Base-by-base conservation (phyloP, 495 filamentous ascomycete species). In the Pseudotulostoma volvatum region DNA sequence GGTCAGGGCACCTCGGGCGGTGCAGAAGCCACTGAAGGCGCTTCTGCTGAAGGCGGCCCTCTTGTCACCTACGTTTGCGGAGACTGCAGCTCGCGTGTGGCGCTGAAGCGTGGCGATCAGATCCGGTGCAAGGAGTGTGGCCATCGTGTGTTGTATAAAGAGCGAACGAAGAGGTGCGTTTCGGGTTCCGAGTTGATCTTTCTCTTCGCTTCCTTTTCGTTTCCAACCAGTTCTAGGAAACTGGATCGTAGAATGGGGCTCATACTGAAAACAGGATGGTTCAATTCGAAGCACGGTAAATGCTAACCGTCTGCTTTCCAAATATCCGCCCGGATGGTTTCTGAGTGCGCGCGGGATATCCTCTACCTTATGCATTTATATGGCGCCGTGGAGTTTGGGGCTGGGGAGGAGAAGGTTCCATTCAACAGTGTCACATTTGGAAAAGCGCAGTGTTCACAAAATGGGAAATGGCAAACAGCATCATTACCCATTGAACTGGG, bases 91-190 rank as follows among this genome's bases (percentile, higher is more conserved):
- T 62, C 72, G 38, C 78, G 80, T 41, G 84, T 93, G 15, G 68
- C 75, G 7, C 66, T 96, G 47, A 81, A 83, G 60, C 73, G 79
- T 43, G 83, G 76, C 39, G 86, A 93, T 48, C 78, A 81, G 39
- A 92, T 96, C 47, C 76, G 90, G 18, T 99, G 90, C 67, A 84
- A 87, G 61, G 84, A 88, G 59, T 99, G 90, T 55, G 92, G 90
- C 17, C 85, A 93, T 54, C 79, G 90, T 43, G 84, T 99, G 37
- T 63, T 99, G 43, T 95, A 95, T 60, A 99, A 99, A 72, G 84
- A 93, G 74, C 64, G 90, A 49, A 99, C 90, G 21, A 95, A 93
- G 70, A 71, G 92, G 90, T 95, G 56, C 59, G 76, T 56, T 43
- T n/a, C n/a, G n/a, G n/a, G n/a, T n/a, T n/a, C n/a, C n/a, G n/a